Base-by-base conservation (phyloP, 192 early-diverging fungal species). In the Endogone sp. region DNA sequence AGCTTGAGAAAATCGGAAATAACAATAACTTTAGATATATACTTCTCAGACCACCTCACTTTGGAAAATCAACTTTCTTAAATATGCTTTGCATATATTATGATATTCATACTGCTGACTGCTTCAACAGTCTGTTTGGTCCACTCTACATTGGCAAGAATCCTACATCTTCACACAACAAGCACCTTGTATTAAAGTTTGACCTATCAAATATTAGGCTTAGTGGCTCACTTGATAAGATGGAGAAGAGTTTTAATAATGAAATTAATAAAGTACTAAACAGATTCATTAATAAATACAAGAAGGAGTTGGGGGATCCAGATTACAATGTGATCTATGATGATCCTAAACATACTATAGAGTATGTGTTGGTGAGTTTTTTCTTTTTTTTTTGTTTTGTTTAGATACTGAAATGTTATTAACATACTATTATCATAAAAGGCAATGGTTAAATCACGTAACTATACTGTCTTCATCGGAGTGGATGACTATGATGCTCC, bases 71-170 rank as follows among this genome's bases (percentile, higher is more conserved):
- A 0, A 66, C 67, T 55, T 77, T 73, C 59, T 67, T 77, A 31
- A 70, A 73, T 66, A 70, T 77, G 64, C 64, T 73, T 63, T 73
- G 75, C 37, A 49, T 16, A 16, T 49, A 49, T 16, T 49, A 77
- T 54, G 75, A 73, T 27, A 57, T 73, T 63, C 71, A 77, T 55
- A 67, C 63, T 56, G 71, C 75, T 31, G 29, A 62, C 30, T 62
- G 66, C 24, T 77, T 77, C 60, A 69, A 66, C 25, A 59, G 66
- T 62, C 71, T 77, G 20, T 77, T 77, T 24, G 68, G 71, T 28
- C 75, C 71, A 31, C 75, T 73, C 64, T 73, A 77, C 62, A 73
- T 77, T 31, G 71, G 75, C 65, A 63, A 70, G 60, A 60, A 77
- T 26, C 75, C 71, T 26, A 77, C 75, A 56, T 2, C 29, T 56